A percentile compares a stretch with the other conserved stretches of the same genome.
phyloP scores from a whole-genome alignment of 1,139 yeast genomes.

The Suhomyces kunorum region DNA sequence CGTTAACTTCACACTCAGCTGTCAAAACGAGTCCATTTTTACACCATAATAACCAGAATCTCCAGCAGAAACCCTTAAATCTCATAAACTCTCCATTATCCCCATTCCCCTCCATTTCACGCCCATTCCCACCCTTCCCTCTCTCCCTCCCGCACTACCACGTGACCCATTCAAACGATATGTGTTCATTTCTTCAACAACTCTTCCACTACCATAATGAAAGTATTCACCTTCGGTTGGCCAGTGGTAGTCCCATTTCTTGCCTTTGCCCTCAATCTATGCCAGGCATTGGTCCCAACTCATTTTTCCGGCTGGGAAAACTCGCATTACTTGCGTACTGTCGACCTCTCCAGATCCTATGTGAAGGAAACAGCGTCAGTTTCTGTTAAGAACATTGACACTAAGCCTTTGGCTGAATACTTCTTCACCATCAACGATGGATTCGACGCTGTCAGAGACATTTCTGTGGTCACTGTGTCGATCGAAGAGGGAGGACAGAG shows the following conservation, averaged over 20 bases:
- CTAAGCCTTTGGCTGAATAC: conserved; percentile 57
- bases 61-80: not conserved
- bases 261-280: conserved; percentile 3
- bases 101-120: not conserved
- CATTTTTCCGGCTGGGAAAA: conserved; percentile 44
- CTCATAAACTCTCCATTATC: not conserved
- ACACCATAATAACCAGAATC: not conserved
- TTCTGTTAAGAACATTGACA: conserved; percentile 59
- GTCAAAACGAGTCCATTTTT: too few species aligned
- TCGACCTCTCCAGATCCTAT: conserved; percentile 71
- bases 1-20: too few species aligned
- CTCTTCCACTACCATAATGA: conserved; percentile 6
- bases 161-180: conserved; percentile 10
- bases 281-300: conserved; percentile 7
- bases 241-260: conserved; percentile 6
- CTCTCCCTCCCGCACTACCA: conserved; percentile 3
- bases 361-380: conserved; percentile 62
- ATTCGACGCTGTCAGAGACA: conserved; percentile 38
- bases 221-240: conserved; percentile 4
- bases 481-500: conserved; percentile 27
- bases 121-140: not conserved
- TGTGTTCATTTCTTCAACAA: conserved; percentile 9
- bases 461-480: conserved; percentile 51
- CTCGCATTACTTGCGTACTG: conserved; percentile 42
- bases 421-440: conserved; percentile 54